Percentiles rank a stretch among this genome's conserved stretches.
phyloP scores from a whole-genome alignment of 2,329 filamentous ascomycete species.

The Lizonia empirigonia region DNA sequence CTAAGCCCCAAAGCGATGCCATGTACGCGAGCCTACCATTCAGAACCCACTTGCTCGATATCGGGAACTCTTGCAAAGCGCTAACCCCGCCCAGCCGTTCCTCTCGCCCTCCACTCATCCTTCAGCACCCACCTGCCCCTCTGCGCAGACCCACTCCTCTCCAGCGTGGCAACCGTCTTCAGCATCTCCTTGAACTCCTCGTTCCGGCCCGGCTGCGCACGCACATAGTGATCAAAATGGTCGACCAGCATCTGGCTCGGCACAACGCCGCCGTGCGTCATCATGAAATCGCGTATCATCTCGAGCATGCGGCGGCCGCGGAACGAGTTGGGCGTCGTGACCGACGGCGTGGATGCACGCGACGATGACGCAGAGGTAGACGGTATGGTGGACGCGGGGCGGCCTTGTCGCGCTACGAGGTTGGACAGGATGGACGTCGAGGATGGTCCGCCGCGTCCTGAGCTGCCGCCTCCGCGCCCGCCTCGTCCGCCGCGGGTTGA shows the following conservation, averaged over 20 bases:
- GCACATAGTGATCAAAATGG: conserved; percentile 84
- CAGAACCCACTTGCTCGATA: not conserved
- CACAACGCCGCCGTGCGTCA: conserved; percentile 75
- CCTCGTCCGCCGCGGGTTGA: conserved; percentile 52
- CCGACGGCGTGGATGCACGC: conserved; percentile 38
- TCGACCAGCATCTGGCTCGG: conserved; percentile 86
- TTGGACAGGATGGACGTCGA: conserved; percentile 53
- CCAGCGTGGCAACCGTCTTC: conserved; percentile 74
- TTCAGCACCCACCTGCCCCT: conserved; percentile 64
- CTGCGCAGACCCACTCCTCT: conserved; percentile 58
- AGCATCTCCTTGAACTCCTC: conserved; percentile 83
- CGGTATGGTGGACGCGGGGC: conserved; percentile 17
- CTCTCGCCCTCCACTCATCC: conserved; percentile 53
- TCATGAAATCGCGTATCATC: conserved; percentile 77
- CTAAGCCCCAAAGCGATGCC: conserved; percentile 4
- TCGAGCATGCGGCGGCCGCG: conserved; percentile 53
- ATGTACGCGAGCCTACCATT: not conserved
- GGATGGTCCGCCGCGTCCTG: conserved; percentile 50
- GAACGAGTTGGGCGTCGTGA: conserved; percentile 29
- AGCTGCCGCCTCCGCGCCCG: conserved; percentile 26
- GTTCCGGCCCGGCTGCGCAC: conserved; percentile 65
- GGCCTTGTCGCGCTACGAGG: conserved; percentile 50
- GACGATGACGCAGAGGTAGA: conserved; percentile 25
- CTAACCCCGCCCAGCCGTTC: conserved; percentile 6
- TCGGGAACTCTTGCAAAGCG: no score